Conservation (phyloP, 371 early-diverging fungal genomes). For the Mortierella sp. region DNA sequence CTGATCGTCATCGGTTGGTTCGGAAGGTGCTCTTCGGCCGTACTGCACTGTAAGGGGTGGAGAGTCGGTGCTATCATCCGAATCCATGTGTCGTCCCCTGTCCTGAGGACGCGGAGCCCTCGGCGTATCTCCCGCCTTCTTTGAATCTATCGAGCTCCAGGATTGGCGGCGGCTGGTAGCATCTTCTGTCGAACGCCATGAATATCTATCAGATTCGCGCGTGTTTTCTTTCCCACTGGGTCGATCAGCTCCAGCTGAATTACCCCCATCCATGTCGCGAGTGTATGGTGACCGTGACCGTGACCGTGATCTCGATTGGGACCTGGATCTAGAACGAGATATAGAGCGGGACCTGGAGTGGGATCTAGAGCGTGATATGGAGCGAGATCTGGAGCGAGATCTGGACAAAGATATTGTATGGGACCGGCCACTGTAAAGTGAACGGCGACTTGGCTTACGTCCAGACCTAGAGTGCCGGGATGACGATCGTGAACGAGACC, state of each 20-base stretch:
- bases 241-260: background rate
- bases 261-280: background rate
- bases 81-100: conserved; percentile 3
- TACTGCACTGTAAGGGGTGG: conserved; percentile 54
- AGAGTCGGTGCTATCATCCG: conserved; percentile 42
- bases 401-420: conserved; percentile 1
- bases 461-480: background rate
- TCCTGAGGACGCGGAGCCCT: background rate
- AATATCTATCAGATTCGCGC: conserved; percentile 24
- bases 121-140: background rate
- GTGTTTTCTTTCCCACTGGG: background rate
- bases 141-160: conserved; percentile 21
- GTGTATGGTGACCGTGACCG: background rate
- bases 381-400: conserved; percentile 18
- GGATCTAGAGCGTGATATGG: conserved; percentile 24
- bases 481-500: background rate
- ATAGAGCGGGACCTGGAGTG: conserved; percentile 10
- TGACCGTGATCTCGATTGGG: conserved; percentile 16
- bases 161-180: conserved; percentile 16
- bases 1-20: conserved; percentile 11
- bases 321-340: conserved; percentile 24
- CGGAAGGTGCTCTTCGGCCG: conserved; percentile 15
- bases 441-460: no score
- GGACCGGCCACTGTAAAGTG: background rate
- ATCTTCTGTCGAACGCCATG: conserved; percentile 27